These are phyloP conservation scores for Penicillium sp. DNA, from an alignment of 2,329 filamentous ascomycete species.

Conservation along the genomic window DNA sequence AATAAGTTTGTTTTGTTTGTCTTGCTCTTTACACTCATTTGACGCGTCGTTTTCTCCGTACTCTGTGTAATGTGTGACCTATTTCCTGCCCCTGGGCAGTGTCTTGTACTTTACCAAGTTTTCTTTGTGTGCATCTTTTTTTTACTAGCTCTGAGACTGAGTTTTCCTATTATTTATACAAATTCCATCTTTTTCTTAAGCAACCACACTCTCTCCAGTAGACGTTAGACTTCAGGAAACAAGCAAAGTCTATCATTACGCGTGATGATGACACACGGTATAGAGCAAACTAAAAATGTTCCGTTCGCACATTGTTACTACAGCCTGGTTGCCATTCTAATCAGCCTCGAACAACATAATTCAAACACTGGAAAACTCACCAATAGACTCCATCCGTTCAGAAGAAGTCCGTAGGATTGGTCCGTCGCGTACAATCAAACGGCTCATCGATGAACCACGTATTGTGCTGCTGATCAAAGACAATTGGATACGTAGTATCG, in stretches of 20 bases:
- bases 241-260: too few species aligned
- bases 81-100: background rate
- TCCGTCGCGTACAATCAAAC: constrained; percentile 22
- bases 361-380: background rate
- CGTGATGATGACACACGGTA: too few species aligned
- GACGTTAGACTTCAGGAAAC: too few species aligned
- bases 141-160: background rate
- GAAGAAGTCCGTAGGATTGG: constrained; percentile 7
- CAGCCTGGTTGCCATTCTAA: too few species aligned
- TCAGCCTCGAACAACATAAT: background rate
- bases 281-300: too few species aligned
- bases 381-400: background rate
- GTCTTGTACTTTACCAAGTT: background rate
- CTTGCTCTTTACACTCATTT: background rate
- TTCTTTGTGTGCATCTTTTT: background rate
- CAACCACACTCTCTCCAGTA: background rate
- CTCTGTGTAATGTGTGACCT: background rate
- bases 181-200: background rate
- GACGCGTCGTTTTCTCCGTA: background rate
- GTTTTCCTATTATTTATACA: background rate
- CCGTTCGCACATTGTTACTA: too few species aligned
- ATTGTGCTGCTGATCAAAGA: constrained; percentile 20
- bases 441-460: constrained; percentile 28
- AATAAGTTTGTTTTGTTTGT: constrained; percentile 2
- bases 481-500: constrained; percentile 19